Base-by-base conservation (phyloP, 2,329 filamentous ascomycete genomes). In the Spiromastix sp. region DNA sequence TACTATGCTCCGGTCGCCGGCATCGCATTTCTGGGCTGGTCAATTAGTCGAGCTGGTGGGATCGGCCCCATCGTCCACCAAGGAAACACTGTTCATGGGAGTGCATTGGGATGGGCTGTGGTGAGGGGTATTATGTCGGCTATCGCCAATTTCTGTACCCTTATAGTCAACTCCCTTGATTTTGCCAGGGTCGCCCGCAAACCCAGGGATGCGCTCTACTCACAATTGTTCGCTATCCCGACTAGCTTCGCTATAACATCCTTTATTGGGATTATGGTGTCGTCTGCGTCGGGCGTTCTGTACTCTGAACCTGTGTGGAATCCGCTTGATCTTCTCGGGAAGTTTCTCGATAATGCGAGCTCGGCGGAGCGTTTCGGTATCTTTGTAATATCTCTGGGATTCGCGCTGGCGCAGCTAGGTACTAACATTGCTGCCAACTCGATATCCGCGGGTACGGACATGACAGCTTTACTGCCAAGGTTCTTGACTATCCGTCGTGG, bases 351-450 rank as follows among this genome's bases (percentile, higher is more conserved):
- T 12, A 78, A 82, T 35, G 81, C 79, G 32, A 74, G 72, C 41
- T 75, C 78, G 0, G 75, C 59, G 1, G 74, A 83, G 53, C 73
- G 82, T 22, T 83, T 83, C 34, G 82, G 81, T 27, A 79, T 85
- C 35, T 87, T 86, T 50, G 63, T 86, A 39, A 83, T 86, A 43
- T 68, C 79, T 0, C 51, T 67, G 1, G 77, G 79, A 1, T 86
- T 86, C 47, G 71, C 82, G 0, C 71, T 93, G 6, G 85, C 85
- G 4, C 84, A 91, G 57, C 69, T 93, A 2, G 85, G 83, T 11
- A 91, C 85, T 25, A 93, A 93, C 49, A 87, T 93, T 45, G 81
- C 84, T 1, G 85, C 85, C 38, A 93, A 93, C 61, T 84, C 79
- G 0, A 79, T 91, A 41, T 86, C 82, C 1, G 84, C 83, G 4